phyloP scores from a whole-genome alignment of 2,329 filamentous ascomycete species.

The Curvularia eragrostidis region DNA sequence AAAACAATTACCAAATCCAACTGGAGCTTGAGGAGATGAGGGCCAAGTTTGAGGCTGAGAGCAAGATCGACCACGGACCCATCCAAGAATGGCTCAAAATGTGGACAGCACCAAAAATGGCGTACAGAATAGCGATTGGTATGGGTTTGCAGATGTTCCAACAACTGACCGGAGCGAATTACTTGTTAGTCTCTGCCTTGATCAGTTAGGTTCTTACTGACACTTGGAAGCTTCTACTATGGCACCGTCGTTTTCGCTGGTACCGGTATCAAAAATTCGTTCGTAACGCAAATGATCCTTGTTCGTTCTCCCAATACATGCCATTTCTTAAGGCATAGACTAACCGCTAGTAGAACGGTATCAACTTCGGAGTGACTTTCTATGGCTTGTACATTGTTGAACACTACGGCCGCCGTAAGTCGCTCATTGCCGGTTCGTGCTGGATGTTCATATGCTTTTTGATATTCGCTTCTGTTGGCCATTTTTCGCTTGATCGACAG shows the following conservation, averaged over 20 bases:
- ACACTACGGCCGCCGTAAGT: constrained; percentile 53
- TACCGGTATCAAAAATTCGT: constrained; percentile 52
- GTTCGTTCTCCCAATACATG: constrained; percentile 26
- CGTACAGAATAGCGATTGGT: constrained; percentile 67
- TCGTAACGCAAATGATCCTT: constrained; percentile 56
- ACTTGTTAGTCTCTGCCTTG: constrained; percentile 36
- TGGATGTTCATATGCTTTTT: constrained; percentile 66
- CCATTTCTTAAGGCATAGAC: background rate
- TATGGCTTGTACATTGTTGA: constrained; percentile 56
- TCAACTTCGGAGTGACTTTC: constrained; percentile 57
- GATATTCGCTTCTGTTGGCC: constrained; percentile 55
- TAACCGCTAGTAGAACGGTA: constrained; percentile 39
- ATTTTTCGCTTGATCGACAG: constrained; percentile 49
- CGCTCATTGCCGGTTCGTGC: constrained; percentile 52
- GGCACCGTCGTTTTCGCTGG: constrained; percentile 53
- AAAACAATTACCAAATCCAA: constrained; percentile 60
- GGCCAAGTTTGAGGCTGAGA: constrained; percentile 60
- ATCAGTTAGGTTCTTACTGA: background rate
- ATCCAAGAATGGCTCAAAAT: constrained; percentile 63
- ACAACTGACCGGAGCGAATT: constrained; percentile 66
- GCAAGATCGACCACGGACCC: constrained; percentile 41
- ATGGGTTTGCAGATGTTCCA: constrained; percentile 69
- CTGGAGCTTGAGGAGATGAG: constrained; percentile 63
- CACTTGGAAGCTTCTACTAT: constrained; percentile 56
- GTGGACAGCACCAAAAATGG: constrained; percentile 69